phyloP scores from a whole-genome alignment of 2,329 filamentous ascomycete genomes.

The Pseudocercospora musae region DNA sequence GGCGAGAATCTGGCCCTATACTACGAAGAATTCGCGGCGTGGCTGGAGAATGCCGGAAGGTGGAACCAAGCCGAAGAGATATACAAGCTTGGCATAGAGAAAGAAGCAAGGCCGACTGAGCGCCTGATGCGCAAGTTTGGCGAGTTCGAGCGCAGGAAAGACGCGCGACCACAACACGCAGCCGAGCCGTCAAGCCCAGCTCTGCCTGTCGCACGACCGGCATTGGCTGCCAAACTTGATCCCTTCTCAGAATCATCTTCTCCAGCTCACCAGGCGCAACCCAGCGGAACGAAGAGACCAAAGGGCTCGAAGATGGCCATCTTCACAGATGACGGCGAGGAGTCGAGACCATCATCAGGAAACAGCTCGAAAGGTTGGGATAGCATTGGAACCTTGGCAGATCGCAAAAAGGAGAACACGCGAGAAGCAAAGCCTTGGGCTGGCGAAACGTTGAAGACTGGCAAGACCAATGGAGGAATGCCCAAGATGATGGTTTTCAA shows the following conservation, averaged over 20 bases:
- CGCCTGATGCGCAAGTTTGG: constrained; percentile 83
- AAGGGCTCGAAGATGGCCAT: constrained; percentile 81
- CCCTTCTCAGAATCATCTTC: constrained; percentile 65
- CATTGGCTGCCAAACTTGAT: constrained; percentile 70
- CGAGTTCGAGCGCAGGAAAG: constrained; percentile 80
- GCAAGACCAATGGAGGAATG: constrained; percentile 71
- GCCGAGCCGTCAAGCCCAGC: constrained; percentile 79
- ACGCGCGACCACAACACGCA: constrained; percentile 59
- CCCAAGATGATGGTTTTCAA: constrained; percentile 91
- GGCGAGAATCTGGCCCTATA: constrained; percentile 85
- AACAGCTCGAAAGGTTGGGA: constrained; percentile 76
- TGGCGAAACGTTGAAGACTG: constrained; percentile 84
- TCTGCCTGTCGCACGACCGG: constrained; percentile 72
- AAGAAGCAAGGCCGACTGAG: constrained; percentile 77
- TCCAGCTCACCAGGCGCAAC: constrained; percentile 63
- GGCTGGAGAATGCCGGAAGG: constrained; percentile 78
- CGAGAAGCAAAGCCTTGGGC: constrained; percentile 85
- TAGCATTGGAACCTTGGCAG: constrained; percentile 78
- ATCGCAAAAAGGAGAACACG: constrained; percentile 91
- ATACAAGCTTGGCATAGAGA: constrained; percentile 83
- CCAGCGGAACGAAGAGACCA: constrained; percentile 56
- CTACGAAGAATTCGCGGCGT: constrained; percentile 94
- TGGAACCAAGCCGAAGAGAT: constrained; percentile 94
- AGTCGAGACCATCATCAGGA: constrained; percentile 52
- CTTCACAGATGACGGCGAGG: constrained; percentile 68